Percentiles rank a stretch among this genome's conserved stretches.
phyloP scores from a whole-genome alignment of 2,329 filamentous ascomycete species.

The Neopestalotiopsis sp. region DNA sequence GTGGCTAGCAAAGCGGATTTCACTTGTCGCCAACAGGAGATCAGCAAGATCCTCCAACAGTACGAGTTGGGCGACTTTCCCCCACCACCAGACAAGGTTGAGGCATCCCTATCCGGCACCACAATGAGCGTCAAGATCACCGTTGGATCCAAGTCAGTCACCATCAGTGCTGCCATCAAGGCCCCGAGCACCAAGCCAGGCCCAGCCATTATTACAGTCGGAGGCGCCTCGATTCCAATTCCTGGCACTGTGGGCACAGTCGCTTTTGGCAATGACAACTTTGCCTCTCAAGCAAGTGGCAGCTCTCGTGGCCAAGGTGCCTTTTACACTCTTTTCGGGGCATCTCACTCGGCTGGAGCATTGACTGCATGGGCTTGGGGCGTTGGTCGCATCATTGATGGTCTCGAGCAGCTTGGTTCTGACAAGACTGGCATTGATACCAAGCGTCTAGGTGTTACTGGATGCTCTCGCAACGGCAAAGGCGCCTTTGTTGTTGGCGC shows the following conservation, averaged over 20 bases:
- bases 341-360: constrained; percentile 58
- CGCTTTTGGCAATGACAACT: constrained; percentile 62
- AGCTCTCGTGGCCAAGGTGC: constrained; percentile 59
- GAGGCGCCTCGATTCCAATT: constrained; percentile 58
- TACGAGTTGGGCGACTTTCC: constrained; percentile 57
- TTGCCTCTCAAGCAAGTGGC: constrained; percentile 53
- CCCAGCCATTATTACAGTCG: constrained; percentile 63
- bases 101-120: constrained; percentile 47
- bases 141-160: constrained; percentile 49
- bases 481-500: constrained; percentile 67
- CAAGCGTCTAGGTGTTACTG: constrained; percentile 59
- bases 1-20: constrained; percentile 52
- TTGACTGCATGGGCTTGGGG: constrained; percentile 69
- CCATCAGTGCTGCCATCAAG: constrained; percentile 48
- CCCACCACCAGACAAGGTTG: constrained; percentile 49
- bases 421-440: constrained; percentile 54
- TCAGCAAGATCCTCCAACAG: constrained; percentile 52
- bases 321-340: constrained; percentile 65
- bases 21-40: constrained; percentile 53
- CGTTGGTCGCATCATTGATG: constrained; percentile 64
- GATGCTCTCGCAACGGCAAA: constrained; percentile 69
- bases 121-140: constrained; percentile 50
- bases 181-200: constrained; percentile 52
- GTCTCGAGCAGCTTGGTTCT: constrained; percentile 54
- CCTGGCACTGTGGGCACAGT: constrained; percentile 60